Percentiles rank a stretch among this genome's conserved stretches.
Conservation (phyloP, 805 yeast genomes). For the Millerozyma miso region DNA sequence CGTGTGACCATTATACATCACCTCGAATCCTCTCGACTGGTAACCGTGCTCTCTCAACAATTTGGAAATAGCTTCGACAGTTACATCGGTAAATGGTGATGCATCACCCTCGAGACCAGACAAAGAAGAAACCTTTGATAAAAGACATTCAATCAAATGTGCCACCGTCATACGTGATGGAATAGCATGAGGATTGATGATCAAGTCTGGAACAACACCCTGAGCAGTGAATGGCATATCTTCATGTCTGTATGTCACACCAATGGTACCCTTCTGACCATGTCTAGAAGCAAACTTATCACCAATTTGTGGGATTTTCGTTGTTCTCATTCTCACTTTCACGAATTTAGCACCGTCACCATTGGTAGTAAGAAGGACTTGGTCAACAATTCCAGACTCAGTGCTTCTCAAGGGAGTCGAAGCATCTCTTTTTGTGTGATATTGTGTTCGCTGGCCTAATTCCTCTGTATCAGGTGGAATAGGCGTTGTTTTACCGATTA, state of each 20-base stretch:
- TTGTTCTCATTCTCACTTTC: slow-evolving; percentile 97
- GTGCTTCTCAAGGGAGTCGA: slow-evolving; percentile 96
- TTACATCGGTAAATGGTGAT: slow-evolving; percentile 96
- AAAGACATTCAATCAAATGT: slow-evolving; percentile 95
- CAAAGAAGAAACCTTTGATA: slow-evolving; percentile 90
- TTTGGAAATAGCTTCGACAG: slow-evolving; percentile 94
- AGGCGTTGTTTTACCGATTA: slow-evolving; percentile 98
- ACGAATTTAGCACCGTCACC: slow-evolving; percentile 98
- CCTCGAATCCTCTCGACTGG: slow-evolving; percentile 97
- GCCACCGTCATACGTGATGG: slow-evolving; percentile 99
- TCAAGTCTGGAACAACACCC: slow-evolving; percentile 95
- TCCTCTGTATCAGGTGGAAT: slow-evolving; percentile 99
- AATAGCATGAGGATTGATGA: slow-evolving; percentile 98
- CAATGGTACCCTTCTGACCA: slow-evolving; percentile 99
- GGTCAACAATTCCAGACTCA: slow-evolving; percentile 97
- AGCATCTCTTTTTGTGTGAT: slow-evolving; percentile 97
- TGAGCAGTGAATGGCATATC: slow-evolving; percentile 97
- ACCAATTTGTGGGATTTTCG: slow-evolving; percentile 98
- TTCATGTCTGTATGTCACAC: slow-evolving; percentile 97
- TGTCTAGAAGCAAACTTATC: slow-evolving; percentile 99
- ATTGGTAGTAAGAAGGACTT: slow-evolving; percentile 92
- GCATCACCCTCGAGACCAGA: slow-evolving; percentile 99
- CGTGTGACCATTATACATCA: slow-evolving; percentile 98
- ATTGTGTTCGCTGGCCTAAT: slow-evolving; percentile 96
- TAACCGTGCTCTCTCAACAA: slow-evolving; percentile 92